phyloP scores from a whole-genome alignment of 2,329 filamentous ascomycete genomes.

The Pseudogymnoascus sp. region DNA sequence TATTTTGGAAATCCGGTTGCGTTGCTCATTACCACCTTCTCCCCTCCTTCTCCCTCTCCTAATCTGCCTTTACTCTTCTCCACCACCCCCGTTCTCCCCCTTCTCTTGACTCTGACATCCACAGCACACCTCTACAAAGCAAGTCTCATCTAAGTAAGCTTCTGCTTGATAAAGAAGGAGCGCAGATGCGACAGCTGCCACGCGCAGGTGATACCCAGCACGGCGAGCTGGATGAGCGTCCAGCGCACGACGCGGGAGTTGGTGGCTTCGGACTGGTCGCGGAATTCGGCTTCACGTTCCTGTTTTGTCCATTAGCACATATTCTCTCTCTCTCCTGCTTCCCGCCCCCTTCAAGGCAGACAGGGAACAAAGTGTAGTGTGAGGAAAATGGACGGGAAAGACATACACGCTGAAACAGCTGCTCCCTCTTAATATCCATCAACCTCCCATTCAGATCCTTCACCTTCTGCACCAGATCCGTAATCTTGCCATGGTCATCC shows the following conservation, averaged over 20 bases:
- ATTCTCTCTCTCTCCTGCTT: no score
- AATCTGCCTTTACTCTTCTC: no score
- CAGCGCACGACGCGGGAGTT: constrained; percentile 89
- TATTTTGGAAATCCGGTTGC: constrained; percentile 3
- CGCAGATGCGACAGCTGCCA: constrained; percentile 96
- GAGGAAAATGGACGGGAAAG: background rate
- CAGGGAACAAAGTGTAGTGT: no score
- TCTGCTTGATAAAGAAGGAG: constrained; percentile 99
- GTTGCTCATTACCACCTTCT: background rate
- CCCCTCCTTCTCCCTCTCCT: background rate
- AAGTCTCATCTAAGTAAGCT: constrained; percentile 63
- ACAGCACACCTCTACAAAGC: background rate
- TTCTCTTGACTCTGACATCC: background rate
- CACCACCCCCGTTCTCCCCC: background rate
- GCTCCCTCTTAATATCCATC: constrained; percentile 83
- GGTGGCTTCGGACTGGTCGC: constrained; percentile 91
- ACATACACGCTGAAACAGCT: constrained; percentile 86
- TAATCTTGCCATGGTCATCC: constrained; percentile 85
- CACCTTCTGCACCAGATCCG: constrained; percentile 80
- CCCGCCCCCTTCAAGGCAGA: no score
- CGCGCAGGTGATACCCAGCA: constrained; percentile 80
- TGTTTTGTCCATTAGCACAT: constrained; percentile 33
- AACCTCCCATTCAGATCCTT: constrained; percentile 82
- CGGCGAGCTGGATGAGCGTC: constrained; percentile 81
- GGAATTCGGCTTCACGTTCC: constrained; percentile 96